These are phyloP conservation scores for Tricholoma flavovirens DNA, from an alignment of 768 basidiomycete genomes.

Conservation along the genomic window DNA sequence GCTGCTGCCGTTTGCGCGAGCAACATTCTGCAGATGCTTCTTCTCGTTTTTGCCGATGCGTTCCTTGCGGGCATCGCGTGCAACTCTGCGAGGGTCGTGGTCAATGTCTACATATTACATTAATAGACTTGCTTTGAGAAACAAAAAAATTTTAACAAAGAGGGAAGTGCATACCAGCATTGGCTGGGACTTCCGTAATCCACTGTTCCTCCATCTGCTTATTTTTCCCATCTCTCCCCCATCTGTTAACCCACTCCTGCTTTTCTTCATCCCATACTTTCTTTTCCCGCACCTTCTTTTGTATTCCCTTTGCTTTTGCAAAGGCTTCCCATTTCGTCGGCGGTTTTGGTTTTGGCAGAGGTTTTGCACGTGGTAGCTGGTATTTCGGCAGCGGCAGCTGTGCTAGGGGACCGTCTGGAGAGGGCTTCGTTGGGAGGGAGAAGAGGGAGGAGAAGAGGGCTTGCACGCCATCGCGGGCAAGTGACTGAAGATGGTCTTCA, in stretches of 20 bases:
- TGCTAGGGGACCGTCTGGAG: slow-evolving; percentile 78
- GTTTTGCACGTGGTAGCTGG: slow-evolving; percentile 83
- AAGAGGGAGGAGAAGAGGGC: slow-evolving; percentile 76
- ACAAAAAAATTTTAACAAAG: not conserved
- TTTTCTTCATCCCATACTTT: slow-evolving; percentile 92
- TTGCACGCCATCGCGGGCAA: slow-evolving; percentile 81
- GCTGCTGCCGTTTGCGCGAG: slow-evolving; percentile 36
- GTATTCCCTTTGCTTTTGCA: slow-evolving; percentile 91
- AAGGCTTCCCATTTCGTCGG: slow-evolving; percentile 97
- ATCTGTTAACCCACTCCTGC: slow-evolving; percentile 87
- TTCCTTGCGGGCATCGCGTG: slow-evolving; percentile 74
- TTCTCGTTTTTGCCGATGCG: slow-evolving; percentile 81
- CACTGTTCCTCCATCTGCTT: slow-evolving; percentile 82
- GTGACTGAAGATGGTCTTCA: slow-evolving; percentile 73
- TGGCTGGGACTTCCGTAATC: slow-evolving; percentile 84
- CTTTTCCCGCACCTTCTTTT: slow-evolving; percentile 69
- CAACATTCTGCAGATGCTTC: slow-evolving; percentile 67
- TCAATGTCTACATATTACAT: slow-evolving; percentile 52
- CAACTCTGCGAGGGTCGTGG: slow-evolving; percentile 70
- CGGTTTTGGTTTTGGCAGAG: slow-evolving; percentile 87
- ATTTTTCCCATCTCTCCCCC: slow-evolving; percentile 90
- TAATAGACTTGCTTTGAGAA: too few species aligned
- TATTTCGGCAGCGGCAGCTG: slow-evolving; percentile 75
- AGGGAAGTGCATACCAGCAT: slow-evolving; percentile 57
- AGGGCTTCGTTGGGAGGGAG: slow-evolving; percentile 68